These are phyloP conservation scores for Fusarium luffae DNA, from an alignment of 2,329 filamentous ascomycete species.

Conservation along the genomic window DNA sequence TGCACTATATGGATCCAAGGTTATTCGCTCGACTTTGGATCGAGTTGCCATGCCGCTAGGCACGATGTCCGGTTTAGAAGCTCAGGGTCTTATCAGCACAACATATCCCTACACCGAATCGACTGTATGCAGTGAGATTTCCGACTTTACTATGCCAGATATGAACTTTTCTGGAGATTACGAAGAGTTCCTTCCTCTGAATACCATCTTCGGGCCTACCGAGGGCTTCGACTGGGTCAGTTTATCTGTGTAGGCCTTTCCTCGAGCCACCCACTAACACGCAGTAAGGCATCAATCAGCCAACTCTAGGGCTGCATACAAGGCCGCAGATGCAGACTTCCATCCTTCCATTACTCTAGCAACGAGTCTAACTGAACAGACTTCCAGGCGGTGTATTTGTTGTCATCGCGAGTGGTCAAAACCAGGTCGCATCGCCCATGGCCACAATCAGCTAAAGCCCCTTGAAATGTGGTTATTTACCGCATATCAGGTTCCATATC, in stretches of 20 bases:
- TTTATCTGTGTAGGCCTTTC: not conserved
- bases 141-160: slow-evolving; percentile 25
- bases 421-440: slow-evolving; percentile 25
- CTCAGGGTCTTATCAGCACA: slow-evolving; percentile 1
- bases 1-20: slow-evolving; percentile 55
- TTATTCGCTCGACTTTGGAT: slow-evolving; percentile 57
- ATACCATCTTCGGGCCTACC: slow-evolving; percentile 51
- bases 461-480: not conserved
- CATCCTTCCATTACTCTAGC: slow-evolving; percentile 9
- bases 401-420: slow-evolving; percentile 28
- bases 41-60: slow-evolving; percentile 46
- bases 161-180: slow-evolving; percentile 43
- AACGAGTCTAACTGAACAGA: not conserved
- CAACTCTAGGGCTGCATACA: slow-evolving; percentile 34
- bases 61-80: slow-evolving; percentile 5
- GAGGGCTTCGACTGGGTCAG: slow-evolving; percentile 57
- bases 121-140: not conserved
- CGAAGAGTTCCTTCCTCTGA: slow-evolving; percentile 51
- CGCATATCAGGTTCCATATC: not conserved
- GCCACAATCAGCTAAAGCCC: not conserved
- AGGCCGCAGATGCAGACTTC: not conserved
- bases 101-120: slow-evolving; percentile 4
- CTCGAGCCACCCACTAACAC: slow-evolving; percentile 6
- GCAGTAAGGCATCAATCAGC: slow-evolving; percentile 45
- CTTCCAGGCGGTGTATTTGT: slow-evolving; percentile 1